Conservation (phyloP, 495 filamentous ascomycete species). For the Penicillium pancosmium region DNA sequence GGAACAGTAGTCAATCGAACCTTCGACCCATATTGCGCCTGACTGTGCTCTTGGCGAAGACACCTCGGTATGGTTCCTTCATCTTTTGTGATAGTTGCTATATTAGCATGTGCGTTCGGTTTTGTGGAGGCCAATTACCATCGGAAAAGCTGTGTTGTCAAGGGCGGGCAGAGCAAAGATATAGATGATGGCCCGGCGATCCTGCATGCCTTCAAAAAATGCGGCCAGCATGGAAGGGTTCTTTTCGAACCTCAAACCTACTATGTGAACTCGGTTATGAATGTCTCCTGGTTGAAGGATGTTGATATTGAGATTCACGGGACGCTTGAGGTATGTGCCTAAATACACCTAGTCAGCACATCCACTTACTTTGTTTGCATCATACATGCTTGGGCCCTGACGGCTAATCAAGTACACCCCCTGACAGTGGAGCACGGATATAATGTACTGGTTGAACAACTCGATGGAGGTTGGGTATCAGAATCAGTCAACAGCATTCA, state of each 20-base stretch:
- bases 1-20: too few species aligned
- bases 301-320: conserved; percentile 45
- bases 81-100: background rate
- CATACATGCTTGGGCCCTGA: too few species aligned
- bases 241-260: conserved; percentile 42
- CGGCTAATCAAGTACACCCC: background rate
- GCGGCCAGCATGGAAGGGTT: conserved; percentile 40
- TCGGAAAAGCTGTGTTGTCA: conserved; percentile 1
- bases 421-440: conserved; percentile 46
- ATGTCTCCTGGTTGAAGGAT: conserved; percentile 45
- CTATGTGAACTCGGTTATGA: conserved; percentile 45
- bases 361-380: too few species aligned
- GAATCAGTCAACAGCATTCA: conserved; percentile 51
- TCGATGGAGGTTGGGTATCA: conserved; percentile 49
- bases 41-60: too few species aligned
- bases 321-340: conserved; percentile 23
- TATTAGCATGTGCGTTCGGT: background rate
- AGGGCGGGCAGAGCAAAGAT: conserved; percentile 2
- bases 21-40: too few species aligned
- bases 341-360: background rate
- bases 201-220: conserved; percentile 41
- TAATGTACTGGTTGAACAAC: conserved; percentile 49
- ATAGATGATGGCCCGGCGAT: conserved; percentile 45
- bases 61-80: too few species aligned
- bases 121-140: background rate